Evolutionary conservation across 1,284 basidiomycete genomes (phyloP).

Genomic region (Microbotryum scabiosae): DNA sequence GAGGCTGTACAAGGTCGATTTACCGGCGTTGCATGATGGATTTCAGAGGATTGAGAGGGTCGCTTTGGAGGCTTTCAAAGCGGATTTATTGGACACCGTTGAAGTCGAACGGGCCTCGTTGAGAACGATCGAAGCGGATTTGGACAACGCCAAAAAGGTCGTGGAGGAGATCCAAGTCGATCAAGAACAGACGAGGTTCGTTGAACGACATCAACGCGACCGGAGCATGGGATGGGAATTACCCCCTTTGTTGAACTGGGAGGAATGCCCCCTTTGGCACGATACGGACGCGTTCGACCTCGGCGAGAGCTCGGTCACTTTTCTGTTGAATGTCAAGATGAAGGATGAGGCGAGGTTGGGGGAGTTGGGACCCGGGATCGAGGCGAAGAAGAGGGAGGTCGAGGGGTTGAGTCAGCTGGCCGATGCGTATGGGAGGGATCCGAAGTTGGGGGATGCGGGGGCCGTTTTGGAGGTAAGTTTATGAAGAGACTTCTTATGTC

Average conservation of each 20-base stretch:
- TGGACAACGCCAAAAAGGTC: constrained; percentile 1
- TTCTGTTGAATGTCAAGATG: constrained; percentile 26
- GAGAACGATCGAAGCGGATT: background rate
- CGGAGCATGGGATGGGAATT: constrained; percentile 18
- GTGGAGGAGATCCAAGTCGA: constrained; percentile 10
- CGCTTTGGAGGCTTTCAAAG: constrained; percentile 12
- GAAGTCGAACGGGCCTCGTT: constrained; percentile 10
- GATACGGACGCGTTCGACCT: constrained; percentile 15
- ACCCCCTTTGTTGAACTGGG: constrained; percentile 22
- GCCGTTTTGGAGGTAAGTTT: constrained; percentile 56
- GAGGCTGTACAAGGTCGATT: constrained; percentile 17
- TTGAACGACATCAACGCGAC: background rate
- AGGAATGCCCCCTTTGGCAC: constrained; percentile 26
- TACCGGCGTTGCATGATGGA: constrained; percentile 23
- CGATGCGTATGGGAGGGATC: constrained; percentile 49
- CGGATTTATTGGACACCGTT: constrained; percentile 1
- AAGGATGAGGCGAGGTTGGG: constrained; percentile 45
- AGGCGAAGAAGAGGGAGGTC: constrained; percentile 53
- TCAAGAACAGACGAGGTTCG: constrained; percentile 20
- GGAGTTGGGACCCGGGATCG: constrained; percentile 53
- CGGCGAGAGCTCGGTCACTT: constrained; percentile 2
- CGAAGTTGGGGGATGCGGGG: constrained; percentile 53
- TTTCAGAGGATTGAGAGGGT: constrained; percentile 21
- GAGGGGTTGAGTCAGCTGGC: constrained; percentile 50
- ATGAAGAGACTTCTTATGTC: background rate